Evolutionary conservation across 192 early-diverging fungal genomes (phyloP).

Genomic region (Spizellomyces sp.): DNA sequence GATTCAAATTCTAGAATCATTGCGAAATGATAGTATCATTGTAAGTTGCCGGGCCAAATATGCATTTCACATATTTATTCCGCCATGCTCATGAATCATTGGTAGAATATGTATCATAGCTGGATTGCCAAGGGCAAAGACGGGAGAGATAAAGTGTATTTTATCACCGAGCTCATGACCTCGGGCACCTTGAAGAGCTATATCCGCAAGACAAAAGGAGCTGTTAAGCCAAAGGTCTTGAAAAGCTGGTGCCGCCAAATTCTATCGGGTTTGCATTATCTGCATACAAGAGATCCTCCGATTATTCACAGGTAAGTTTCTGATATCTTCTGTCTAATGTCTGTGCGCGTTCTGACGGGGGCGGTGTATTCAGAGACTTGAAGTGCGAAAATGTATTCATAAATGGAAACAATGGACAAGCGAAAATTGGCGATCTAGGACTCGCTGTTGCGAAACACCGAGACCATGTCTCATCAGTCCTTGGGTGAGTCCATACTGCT

Average conservation of each 20-base stretch:
- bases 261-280: conserved; percentile 74
- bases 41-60: neutral
- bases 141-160: conserved; percentile 66
- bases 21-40: conserved; percentile 83
- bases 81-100: neutral
- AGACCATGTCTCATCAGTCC: conserved; percentile 72
- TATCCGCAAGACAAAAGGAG: conserved; percentile 69
- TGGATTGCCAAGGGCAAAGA: conserved; percentile 53
- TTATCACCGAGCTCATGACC: conserved; percentile 91
- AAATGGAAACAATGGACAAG: conserved; percentile 84
- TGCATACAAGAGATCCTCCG: conserved; percentile 75
- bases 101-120: conserved; percentile 60
- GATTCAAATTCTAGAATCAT: conserved; percentile 71
- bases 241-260: conserved; percentile 84
- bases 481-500: conserved; percentile 31
- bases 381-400: conserved; percentile 83
- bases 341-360: neutral
- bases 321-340: conserved; percentile 17
- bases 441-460: conserved; percentile 65
- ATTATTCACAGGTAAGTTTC: conserved; percentile 70
- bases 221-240: conserved; percentile 72
- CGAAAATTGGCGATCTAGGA: conserved; percentile 87
- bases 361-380: conserved; percentile 32
- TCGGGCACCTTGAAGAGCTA: conserved; percentile 81
- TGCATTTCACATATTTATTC: neutral